Evolutionary conservation across 371 early-diverging fungal genomes (phyloP).

Genomic region (Lichtheimia ramosa): DNA sequence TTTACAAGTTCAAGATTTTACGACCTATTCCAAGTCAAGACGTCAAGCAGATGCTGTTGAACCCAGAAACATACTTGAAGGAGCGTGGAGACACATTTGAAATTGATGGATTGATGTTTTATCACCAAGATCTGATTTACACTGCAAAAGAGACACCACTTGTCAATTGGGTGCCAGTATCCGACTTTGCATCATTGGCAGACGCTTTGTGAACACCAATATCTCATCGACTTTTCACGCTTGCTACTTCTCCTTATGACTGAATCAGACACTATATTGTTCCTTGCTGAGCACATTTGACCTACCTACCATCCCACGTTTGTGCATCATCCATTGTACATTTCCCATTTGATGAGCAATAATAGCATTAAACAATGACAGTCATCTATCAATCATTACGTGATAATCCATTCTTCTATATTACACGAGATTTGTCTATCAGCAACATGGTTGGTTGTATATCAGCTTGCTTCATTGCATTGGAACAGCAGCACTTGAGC

Average conservation of each 20-base stretch:
- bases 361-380: too few relatives aligned
- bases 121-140: slow-evolving; percentile 58
- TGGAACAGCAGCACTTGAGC: too few relatives aligned
- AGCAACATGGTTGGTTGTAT: too few relatives aligned
- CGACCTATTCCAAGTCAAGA: slow-evolving; percentile 32
- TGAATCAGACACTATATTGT: neutral
- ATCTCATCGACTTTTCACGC: neutral
- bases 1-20: slow-evolving; percentile 34
- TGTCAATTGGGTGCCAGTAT: slow-evolving; percentile 57
- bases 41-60: neutral
- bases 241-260: neutral
- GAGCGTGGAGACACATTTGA: slow-evolving; percentile 29
- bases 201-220: neutral
- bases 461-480: too few relatives aligned
- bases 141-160: slow-evolving; percentile 57
- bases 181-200: slow-evolving; percentile 20
- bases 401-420: too few relatives aligned
- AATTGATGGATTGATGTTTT: slow-evolving; percentile 60
- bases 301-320: too few relatives aligned
- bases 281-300: neutral
- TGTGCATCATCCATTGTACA: too few relatives aligned
- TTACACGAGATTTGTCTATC: too few relatives aligned
- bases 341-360: too few relatives aligned
- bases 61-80: slow-evolving; percentile 28
- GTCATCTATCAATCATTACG: too few relatives aligned